Evolutionary conservation across 495 filamentous ascomycete species (phyloP), one percentile per base, ranked within the genome.

Genomic region (Daldinia caldariorum): DNA sequence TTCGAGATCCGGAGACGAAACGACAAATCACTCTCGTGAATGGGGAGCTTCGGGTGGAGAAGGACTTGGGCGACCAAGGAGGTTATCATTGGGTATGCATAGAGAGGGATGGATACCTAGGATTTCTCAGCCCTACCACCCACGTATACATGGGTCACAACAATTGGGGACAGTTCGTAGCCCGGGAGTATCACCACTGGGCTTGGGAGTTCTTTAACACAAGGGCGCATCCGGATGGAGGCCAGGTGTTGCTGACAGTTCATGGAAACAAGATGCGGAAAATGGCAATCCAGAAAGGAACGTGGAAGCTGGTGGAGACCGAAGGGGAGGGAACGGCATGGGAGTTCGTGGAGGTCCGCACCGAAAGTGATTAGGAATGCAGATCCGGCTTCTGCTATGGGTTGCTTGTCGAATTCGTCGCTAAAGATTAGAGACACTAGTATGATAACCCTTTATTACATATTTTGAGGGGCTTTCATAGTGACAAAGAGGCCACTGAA

Each of bases 41-140:
- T 5, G 79, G 78, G 4, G 41, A 74, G 34, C 58, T 79, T n/a
- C 16, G 70, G 14, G 66, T 80, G 6, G 65, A 72, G 16, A 56
- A 47, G 3, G 45, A 69, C 26, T 61, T 71, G 26, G 77, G 73
- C 34, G 63, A 72, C 38, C 71, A 61, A 39, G 79, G 77, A 26
- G 76, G 77, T 6, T 75, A 74, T 18, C 72, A 81, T 64, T 81
- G 79, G 79, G 34, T 14, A 18, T 81, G 79, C 63, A 64, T 77
- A 39, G 78, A 79, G 58, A 74, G 65, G 14, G 70, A 79, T 50
- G 79, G 79, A 26, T 80, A 77, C 76, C 67, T 81, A 13, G 79
- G 79, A 22, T 81, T 81, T 65, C 73, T 63, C 6, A 78, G 78
- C 43, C 57, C 58, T 3, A 63, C 50, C 35, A 74, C 63, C 13